Conservation (phyloP, 1,139 yeast genomes). For the Trichomonascaceae sp. region DNA sequence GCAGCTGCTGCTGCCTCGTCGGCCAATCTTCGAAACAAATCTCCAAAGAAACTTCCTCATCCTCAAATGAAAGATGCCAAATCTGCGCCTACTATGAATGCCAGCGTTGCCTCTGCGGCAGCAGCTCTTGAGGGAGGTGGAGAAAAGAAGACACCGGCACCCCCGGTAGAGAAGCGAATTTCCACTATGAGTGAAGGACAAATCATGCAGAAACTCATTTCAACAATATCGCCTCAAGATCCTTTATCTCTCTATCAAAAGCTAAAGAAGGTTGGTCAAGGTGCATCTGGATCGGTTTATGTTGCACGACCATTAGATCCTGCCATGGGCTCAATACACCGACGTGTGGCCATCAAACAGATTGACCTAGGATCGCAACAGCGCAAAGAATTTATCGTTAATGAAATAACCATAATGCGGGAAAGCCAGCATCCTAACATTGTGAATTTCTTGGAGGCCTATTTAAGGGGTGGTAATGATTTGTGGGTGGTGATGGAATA, state of each 20-base stretch:
- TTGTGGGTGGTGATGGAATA: conserved; percentile 95
- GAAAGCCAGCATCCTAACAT: conserved; percentile 86
- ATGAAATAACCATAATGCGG: conserved; percentile 91
- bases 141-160: conserved; percentile 17
- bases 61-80: conserved; percentile 4
- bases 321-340: conserved; percentile 26
- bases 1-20: conserved; percentile 3
- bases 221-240: conserved; percentile 76
- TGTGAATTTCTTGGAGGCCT: conserved; percentile 87
- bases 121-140: conserved; percentile 25
- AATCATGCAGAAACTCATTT: conserved; percentile 72
- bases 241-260: conserved; percentile 83
- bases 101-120: conserved; percentile 25
- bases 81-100: conserved; percentile 21
- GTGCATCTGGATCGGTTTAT: conserved; percentile 95
- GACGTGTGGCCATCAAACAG: conserved; percentile 76
- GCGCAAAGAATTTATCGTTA: conserved; percentile 87
- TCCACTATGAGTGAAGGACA: conserved; percentile 81
- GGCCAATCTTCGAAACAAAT: conserved; percentile 5
- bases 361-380: conserved; percentile 93
- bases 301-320: conserved; percentile 60
- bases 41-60: conserved; percentile 11
- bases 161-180: conserved; percentile 44
- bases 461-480: conserved; percentile 47
- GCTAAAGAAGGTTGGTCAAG: conserved; percentile 97